Conservation (phyloP, 768 basidiomycete genomes). For the Tylopilus subfusipes region DNA sequence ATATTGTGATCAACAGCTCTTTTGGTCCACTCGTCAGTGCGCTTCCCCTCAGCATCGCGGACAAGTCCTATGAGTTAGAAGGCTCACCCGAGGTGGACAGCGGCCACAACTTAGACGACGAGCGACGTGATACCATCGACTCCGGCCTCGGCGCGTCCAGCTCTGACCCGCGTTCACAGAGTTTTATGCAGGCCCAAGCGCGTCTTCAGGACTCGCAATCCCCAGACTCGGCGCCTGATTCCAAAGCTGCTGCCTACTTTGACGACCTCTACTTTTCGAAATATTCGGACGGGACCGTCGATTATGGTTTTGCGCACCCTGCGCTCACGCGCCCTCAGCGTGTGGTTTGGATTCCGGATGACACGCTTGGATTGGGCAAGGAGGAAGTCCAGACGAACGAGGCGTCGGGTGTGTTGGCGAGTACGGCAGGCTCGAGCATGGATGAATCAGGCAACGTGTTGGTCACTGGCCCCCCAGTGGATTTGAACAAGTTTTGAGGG, state of each 20-base stretch:
- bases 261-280: slow-evolving; percentile 24
- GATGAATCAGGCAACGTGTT: slow-evolving; percentile 56
- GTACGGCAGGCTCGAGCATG: slow-evolving; percentile 51
- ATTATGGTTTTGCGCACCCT: slow-evolving; percentile 85
- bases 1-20: slow-evolving; percentile 70
- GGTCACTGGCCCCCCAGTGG: slow-evolving; percentile 21
- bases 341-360: slow-evolving; percentile 81
- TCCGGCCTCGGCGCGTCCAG: slow-evolving; percentile 8
- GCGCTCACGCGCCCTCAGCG: slow-evolving; percentile 71
- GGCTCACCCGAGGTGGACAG: background rate
- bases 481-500: slow-evolving; percentile 29
- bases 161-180: background rate
- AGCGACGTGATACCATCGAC: slow-evolving; percentile 13
- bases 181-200: background rate
- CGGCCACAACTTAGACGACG: slow-evolving; percentile 12
- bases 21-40: slow-evolving; percentile 73
- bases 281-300: slow-evolving; percentile 25
- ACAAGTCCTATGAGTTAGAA: slow-evolving; percentile 49
- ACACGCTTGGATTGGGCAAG: slow-evolving; percentile 48
- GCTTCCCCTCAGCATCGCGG: slow-evolving; percentile 77
- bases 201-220: background rate
- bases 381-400: slow-evolving; percentile 59
- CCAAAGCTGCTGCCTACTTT: slow-evolving; percentile 6
- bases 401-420: slow-evolving; percentile 50
- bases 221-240: slow-evolving; percentile 1